Evolutionary conservation across 2,329 filamentous ascomycete genomes (phyloP), one percentile per base, ranked within the genome.

Genomic region (Didymosphaeria variabile): DNA sequence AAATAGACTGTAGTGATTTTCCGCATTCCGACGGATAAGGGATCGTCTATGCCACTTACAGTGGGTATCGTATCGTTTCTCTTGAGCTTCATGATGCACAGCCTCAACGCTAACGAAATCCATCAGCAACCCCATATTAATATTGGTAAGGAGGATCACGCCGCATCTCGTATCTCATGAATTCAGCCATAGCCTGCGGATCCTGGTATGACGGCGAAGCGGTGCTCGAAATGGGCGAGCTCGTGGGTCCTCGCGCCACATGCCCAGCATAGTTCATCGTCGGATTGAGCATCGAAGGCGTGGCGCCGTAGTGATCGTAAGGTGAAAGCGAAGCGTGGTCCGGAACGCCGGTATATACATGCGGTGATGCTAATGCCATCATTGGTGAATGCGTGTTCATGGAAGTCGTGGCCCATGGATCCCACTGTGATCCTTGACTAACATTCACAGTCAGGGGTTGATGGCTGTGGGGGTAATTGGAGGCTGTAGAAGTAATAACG

Each of bases 191-290:
- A 46, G 59, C 55, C 13, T 66, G 63, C n/a, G 64, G 62, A 63
- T 73, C 69, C 13, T 63, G 61, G 59, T 72, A 72, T 44, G 59
- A 66, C 36, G 56, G 32, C 23, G 59, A 49, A 34, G 64, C 61
- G 55, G 62, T 32, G 49, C 60, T 58, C 36, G 65, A 57, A 19
- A 60, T 55, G 9, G 67, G 64, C 38, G 61, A 60, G 51, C 58
- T 67, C 12, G 65, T 61, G 19, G 56, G 59, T 6, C 47, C 53
- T 21, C 53, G 50, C 34, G 60, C 55, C 54, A 61, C 47, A 55
- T 61, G 58, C 10, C 58, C 60, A 47, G 61, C 46, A 54, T 67
- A 68, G 36, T 57, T 70, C n/a, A 61, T 46, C 12, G 59, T 58
- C 32, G 60, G 63, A 29, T 59, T 50, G 47, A 67, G 58, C 53